Conservation (phyloP, 257 asterid genomes). For the Gardenia jasminoides region DNA sequence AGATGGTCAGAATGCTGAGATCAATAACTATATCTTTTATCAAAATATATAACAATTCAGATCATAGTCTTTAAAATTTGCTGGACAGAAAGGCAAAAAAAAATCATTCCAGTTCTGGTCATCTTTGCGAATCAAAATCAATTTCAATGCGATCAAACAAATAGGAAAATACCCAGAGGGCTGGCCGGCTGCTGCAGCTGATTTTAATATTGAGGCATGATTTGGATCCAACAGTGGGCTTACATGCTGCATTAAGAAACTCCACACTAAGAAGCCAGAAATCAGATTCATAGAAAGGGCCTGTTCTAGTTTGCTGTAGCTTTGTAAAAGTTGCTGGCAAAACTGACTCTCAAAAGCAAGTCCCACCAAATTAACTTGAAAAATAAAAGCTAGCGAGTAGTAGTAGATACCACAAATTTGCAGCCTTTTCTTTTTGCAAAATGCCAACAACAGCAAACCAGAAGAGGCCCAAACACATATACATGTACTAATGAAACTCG, state of each 20-base stretch:
- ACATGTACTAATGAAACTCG: neutral
- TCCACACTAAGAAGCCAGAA: constrained; percentile 8
- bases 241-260: constrained; percentile 63
- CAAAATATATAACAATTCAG: neutral
- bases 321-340: neutral
- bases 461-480: neutral
- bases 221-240: constrained; percentile 76
- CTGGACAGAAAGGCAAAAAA: neutral
- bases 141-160: neutral
- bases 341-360: neutral
- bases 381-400: neutral
- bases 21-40: constrained; percentile 10
- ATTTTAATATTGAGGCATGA: constrained; percentile 88
- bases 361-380: neutral
- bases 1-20: constrained; percentile 6
- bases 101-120: neutral
- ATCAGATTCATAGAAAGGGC: neutral
- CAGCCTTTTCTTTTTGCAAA: neutral
- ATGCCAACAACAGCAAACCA: constrained; percentile 5
- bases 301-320: neutral
- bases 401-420: neutral
- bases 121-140: neutral
- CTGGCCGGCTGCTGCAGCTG: constrained; percentile 81
- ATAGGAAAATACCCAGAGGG: constrained; percentile 63
- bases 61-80: neutral